phyloP scores from a whole-genome alignment of 805 yeast species.

The Myxozyma lipomycoides region DNA sequence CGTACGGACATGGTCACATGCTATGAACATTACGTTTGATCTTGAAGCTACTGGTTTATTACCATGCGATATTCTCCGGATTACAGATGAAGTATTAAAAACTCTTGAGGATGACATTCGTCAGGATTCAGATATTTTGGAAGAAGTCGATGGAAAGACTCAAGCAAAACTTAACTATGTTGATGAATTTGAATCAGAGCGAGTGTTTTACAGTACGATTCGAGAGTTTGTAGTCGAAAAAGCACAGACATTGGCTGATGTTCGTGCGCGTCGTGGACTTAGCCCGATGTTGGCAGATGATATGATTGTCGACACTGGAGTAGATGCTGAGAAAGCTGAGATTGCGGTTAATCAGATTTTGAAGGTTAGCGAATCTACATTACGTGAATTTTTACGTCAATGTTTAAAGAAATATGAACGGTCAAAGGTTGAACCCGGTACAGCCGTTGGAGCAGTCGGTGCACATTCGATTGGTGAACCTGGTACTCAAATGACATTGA shows the following conservation, averaged over 20 bases:
- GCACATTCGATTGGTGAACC: constrained; percentile 99
- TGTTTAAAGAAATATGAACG: constrained; percentile 77
- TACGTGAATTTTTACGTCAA: constrained; percentile 63
- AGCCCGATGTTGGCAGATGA: constrained; percentile 44
- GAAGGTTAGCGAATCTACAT: constrained; percentile 61
- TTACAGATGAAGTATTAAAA: constrained; percentile 51
- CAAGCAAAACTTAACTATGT: constrained; percentile 44
- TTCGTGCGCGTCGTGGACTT: constrained; percentile 55
- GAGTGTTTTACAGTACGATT: constrained; percentile 75
- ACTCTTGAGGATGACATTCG: constrained; percentile 60
- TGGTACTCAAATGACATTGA: constrained; percentile 97
- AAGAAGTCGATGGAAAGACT: constrained; percentile 36
- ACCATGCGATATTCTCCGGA: constrained; percentile 64
- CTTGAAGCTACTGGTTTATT: constrained; percentile 51
- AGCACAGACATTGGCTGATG: constrained; percentile 52
- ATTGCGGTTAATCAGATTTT: constrained; percentile 39
- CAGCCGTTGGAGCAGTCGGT: constrained; percentile 99
- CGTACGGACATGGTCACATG: constrained; percentile 90
- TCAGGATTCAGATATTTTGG: constrained; percentile 55
- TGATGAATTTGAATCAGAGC: constrained; percentile 83
- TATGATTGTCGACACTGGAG: constrained; percentile 40
- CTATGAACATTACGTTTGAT: constrained; percentile 65
- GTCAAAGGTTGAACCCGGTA: constrained; percentile 97
- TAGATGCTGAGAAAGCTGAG: constrained; percentile 1
- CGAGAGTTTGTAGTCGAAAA: constrained; percentile 58